Evolutionary conservation across 768 basidiomycete species (phyloP).

Genomic region (Hypholoma sublateritium): DNA sequence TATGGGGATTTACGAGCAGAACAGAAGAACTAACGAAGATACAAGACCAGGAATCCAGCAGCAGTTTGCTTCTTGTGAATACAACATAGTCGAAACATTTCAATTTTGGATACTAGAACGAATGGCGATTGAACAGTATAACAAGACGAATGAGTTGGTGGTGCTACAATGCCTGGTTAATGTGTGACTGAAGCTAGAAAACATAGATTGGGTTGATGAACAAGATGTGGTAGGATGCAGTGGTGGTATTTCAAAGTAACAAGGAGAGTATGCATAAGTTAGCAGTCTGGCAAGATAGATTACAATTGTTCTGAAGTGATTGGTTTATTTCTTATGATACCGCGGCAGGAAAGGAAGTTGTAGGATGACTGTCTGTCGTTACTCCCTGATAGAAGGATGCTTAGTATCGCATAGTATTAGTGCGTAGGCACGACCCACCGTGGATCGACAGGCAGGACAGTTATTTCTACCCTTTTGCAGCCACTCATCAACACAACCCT

Average conservation of each 20-base stretch:
- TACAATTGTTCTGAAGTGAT: not conserved
- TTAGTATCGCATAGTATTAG: not conserved
- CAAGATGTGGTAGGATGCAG: constrained; percentile 1
- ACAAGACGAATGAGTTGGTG: constrained; percentile 9
- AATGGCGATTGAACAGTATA: not conserved
- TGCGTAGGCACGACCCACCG: constrained; percentile 39
- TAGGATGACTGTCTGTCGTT: constrained; percentile 21
- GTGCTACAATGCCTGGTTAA: constrained; percentile 11
- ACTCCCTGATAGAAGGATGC: constrained; percentile 26
- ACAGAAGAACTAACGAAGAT: too few species aligned
- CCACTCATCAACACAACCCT: constrained; percentile 87
- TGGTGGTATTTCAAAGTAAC: constrained; percentile 1
- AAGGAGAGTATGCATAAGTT: constrained; percentile 7
- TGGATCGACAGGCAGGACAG: constrained; percentile 88
- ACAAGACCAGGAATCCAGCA: too few species aligned
- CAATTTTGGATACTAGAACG: not conserved
- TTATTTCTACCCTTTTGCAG: constrained; percentile 83
- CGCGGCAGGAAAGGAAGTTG: constrained; percentile 8
- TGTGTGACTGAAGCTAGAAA: constrained; percentile 2
- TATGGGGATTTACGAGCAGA: too few species aligned
- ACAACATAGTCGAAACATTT: too few species aligned
- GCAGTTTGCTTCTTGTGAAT: too few species aligned
- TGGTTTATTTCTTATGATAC: constrained; percentile 5
- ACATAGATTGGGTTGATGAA: not conserved
- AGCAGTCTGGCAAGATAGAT: constrained; percentile 4